Evolutionary conservation across 2,329 filamentous ascomycete genomes (phyloP), one percentile per base, ranked within the genome.

Genomic region (Colletotrichum acutatum): DNA sequence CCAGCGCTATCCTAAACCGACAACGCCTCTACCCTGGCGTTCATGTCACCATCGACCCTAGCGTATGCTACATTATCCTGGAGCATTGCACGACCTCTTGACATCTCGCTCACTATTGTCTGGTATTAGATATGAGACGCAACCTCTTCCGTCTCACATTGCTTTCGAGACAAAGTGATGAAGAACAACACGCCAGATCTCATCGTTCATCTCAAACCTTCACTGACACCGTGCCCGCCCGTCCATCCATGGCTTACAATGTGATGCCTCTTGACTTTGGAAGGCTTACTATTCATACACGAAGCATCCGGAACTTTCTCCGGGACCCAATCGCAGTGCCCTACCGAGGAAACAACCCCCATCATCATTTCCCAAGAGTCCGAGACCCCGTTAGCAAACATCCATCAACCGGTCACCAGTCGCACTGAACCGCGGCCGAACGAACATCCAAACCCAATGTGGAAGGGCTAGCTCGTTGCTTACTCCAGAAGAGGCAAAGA

Each of bases 171-270:
- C 19, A 49, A 49, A 24, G 32, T 58, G 46, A 19, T 19, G 24
- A 24, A n/a, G 57, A 46, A 24, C 34, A 37, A 49, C 32, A 30
- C 22, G 37, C 57, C 28, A 37, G 46, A 61, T 62, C 52, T 63
- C 28, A 42, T 34, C 58, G 34, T 68, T 68, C 69, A 63, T 68
- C 69, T 68, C 57, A 59, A 68, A 52, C 4, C 57, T 34, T 53
- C 22, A 22, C 49, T 49, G 4, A 26, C 30, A 12, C 61, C 28
- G 49, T 65, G 14, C 30, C 26, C 49, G 5, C 14, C 22, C 22
- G 58, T 14, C 37, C 19, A 19, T 61, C 19, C 28, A 11, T 14
- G 19, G 52, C 14, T n/a, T 14, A 24, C 28, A 42, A 63, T 66
- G 34, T 8, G 34, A 53, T 42, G 37, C 28, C 52, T 14, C 24